A percentile compares a stretch with the other conserved stretches of the same genome.
These are phyloP conservation scores for Lepiota venenata DNA, from an alignment of 768 basidiomycete genomes.

Conservation along the genomic window DNA sequence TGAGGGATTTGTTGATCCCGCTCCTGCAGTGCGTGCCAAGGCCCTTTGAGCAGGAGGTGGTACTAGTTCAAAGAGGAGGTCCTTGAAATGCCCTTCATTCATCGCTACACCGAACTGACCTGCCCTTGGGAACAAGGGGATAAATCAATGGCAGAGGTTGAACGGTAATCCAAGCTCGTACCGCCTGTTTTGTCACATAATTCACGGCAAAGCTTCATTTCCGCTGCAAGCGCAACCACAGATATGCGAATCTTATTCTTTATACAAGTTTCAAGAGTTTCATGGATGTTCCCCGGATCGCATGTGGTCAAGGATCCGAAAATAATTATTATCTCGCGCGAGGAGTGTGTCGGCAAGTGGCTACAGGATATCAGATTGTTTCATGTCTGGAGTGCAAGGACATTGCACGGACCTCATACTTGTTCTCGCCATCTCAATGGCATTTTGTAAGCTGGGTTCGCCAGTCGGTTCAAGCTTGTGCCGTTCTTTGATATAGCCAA, in stretches of 20 bases:
- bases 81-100: constrained; percentile 97
- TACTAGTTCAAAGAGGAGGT: constrained; percentile 91
- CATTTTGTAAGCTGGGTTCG: constrained; percentile 95
- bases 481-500: constrained; percentile 80
- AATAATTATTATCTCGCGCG: constrained; percentile 90
- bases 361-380: constrained; percentile 36
- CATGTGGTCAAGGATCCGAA: constrained; percentile 96
- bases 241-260: constrained; percentile 86
- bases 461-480: constrained; percentile 87
- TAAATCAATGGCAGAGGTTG: background rate
- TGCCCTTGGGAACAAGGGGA: constrained; percentile 23
- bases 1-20: constrained; percentile 50
- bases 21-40: constrained; percentile 40
- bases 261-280: constrained; percentile 84
- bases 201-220: constrained; percentile 96
- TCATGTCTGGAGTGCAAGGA: background rate
- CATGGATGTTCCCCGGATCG: constrained; percentile 95
- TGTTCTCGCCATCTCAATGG: constrained; percentile 93
- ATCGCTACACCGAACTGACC: constrained; percentile 95
- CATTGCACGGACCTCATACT: constrained; percentile 72
- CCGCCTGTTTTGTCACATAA: constrained; percentile 92
- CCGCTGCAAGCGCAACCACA: constrained; percentile 92
- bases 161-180: constrained; percentile 30
- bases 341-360: constrained; percentile 96
- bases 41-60: constrained; percentile 87